These are phyloP conservation scores for Monosporascus sp. DNA, from an alignment of 2,329 filamentous ascomycete genomes.

Conservation along the genomic window DNA sequence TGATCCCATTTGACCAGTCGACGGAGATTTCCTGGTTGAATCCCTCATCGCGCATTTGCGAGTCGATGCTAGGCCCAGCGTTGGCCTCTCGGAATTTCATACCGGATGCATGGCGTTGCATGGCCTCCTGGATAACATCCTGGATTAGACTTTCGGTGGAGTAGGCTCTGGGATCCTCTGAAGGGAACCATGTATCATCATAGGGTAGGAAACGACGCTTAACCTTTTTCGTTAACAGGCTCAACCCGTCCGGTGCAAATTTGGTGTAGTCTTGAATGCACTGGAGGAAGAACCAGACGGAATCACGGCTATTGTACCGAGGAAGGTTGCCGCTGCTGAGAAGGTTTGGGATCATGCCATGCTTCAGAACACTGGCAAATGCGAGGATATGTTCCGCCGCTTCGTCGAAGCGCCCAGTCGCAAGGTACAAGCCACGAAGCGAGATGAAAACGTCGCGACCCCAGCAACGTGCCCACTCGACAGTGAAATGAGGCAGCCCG, in stretches of 20 bases:
- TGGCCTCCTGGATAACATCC: conserved; percentile 86
- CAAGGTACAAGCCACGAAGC: conserved; percentile 82
- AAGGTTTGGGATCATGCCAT: conserved; percentile 96
- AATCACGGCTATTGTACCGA: conserved; percentile 92
- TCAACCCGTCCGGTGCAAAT: conserved; percentile 70
- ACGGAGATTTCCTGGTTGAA: conserved; percentile 90
- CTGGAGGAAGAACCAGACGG: conserved; percentile 96
- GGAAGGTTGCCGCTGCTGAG: conserved; percentile 79
- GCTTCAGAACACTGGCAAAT: conserved; percentile 93
- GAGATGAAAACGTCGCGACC: conserved; percentile 97
- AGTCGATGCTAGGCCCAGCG: conserved; percentile 80
- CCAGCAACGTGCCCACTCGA: conserved; percentile 95
- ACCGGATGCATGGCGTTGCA: conserved; percentile 85
- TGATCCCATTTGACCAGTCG: conserved; percentile 84
- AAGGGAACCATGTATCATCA: conserved; percentile 89
- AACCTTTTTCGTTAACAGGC: conserved; percentile 70
- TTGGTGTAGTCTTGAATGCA: conserved; percentile 89
- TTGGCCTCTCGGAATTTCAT: conserved; percentile 94
- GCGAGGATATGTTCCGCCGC: conserved; percentile 91
- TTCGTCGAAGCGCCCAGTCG: conserved; percentile 80
- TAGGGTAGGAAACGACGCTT: conserved; percentile 87
- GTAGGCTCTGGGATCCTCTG: conserved; percentile 78
- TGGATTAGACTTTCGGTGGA: conserved; percentile 76
- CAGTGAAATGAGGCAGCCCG: conserved; percentile 88
- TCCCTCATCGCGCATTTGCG: conserved; percentile 86